phyloP scores from a whole-genome alignment of 805 yeast genomes.

The Dipodascus albidus region DNA sequence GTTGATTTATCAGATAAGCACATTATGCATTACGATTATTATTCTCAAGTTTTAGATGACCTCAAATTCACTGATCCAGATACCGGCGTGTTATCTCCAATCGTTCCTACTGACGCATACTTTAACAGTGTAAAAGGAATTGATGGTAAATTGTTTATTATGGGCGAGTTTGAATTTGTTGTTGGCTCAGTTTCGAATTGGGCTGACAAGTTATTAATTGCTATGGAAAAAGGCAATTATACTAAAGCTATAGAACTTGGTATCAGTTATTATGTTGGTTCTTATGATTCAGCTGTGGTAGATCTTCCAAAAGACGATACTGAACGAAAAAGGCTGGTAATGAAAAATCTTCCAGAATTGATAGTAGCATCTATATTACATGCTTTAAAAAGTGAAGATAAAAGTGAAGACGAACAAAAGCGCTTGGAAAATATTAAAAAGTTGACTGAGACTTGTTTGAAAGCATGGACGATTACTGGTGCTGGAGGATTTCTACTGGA shows the following conservation, averaged over 20 bases:
- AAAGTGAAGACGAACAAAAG: conserved; percentile 16
- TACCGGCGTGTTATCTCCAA: conserved; percentile 15
- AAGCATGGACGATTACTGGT: conserved; percentile 30
- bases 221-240: conserved; percentile 39
- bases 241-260: conserved; percentile 45
- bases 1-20: conserved; percentile 33
- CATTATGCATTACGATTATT: conserved; percentile 26
- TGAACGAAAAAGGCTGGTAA: conserved; percentile 37
- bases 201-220: conserved; percentile 49
- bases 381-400: conserved; percentile 25
- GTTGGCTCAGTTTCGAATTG: conserved; percentile 55
- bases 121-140: conserved; percentile 28
- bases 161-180: conserved; percentile 41
- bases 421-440: conserved; percentile 16
- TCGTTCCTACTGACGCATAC: conserved; percentile 25
- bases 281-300: conserved; percentile 36
- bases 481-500: conserved; percentile 30
- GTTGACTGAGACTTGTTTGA: conserved; percentile 29
- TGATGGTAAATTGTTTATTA: conserved; percentile 37
- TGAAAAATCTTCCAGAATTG: conserved; percentile 44
- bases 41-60: conserved; percentile 14
- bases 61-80: background rate
- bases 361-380: conserved; percentile 40
- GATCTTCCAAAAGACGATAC: conserved; percentile 43
- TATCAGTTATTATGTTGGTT: conserved; percentile 39